Conservation (phyloP, 2,329 filamentous ascomycete genomes). For the Bipolaris sorokiniana region DNA sequence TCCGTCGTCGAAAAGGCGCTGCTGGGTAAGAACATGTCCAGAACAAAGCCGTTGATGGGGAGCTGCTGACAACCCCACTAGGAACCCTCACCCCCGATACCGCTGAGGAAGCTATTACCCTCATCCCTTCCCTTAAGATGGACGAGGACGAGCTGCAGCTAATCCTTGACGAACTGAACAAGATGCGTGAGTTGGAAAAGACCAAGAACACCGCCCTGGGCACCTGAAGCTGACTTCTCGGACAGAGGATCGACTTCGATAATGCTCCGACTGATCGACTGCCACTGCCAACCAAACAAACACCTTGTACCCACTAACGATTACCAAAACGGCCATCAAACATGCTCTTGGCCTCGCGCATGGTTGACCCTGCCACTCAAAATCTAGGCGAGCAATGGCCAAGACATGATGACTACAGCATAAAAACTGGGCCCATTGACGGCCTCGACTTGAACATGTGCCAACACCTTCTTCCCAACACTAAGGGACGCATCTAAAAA, state of each 20-base stretch:
- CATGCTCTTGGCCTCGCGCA: neutral
- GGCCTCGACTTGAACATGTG: neutral
- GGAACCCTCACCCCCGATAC: constrained; percentile 91
- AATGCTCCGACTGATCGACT: constrained; percentile 1
- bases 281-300: neutral
- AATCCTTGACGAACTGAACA: constrained; percentile 87
- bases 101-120: constrained; percentile 92
- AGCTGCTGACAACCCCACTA: constrained; percentile 49
- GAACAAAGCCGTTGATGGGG: constrained; percentile 10
- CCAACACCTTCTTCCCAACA: neutral
- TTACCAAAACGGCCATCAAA: neutral
- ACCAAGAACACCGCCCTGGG: neutral
- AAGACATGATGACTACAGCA: neutral
- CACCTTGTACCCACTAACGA: neutral
- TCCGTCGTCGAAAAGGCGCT: constrained; percentile 94
- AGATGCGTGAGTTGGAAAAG: constrained; percentile 61
- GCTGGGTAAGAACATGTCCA: constrained; percentile 63
- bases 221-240: constrained; percentile 26
- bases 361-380: neutral
- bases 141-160: constrained; percentile 86
- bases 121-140: constrained; percentile 94
- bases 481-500: neutral
- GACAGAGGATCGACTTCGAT: constrained; percentile 38
- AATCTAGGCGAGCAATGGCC: neutral
- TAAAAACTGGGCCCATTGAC: neutral